phyloP scores from a whole-genome alignment of 805 yeast species.

The Saitoella complicata region DNA sequence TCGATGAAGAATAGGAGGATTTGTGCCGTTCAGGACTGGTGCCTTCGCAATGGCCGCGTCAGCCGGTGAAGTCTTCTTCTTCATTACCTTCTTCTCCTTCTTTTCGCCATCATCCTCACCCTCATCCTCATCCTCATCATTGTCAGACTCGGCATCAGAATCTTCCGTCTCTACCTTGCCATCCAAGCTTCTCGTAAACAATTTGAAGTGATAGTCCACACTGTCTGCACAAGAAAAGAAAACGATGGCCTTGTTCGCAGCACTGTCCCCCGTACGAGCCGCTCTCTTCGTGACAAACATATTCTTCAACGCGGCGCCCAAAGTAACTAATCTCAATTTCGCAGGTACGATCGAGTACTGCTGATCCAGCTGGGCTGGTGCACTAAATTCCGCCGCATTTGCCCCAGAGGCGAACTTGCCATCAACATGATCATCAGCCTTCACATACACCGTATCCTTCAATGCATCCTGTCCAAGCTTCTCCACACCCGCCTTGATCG shows the following conservation, averaged over 20 bases:
- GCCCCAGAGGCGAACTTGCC: neutral
- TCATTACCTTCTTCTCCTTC: slow-evolving; percentile 11
- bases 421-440: neutral
- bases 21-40: neutral
- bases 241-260: slow-evolving; percentile 33
- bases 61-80: slow-evolving; percentile 2
- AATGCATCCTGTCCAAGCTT: slow-evolving; percentile 67
- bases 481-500: slow-evolving; percentile 65
- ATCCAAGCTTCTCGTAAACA: slow-evolving; percentile 35
- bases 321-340: slow-evolving; percentile 68
- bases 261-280: slow-evolving; percentile 16
- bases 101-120: slow-evolving; percentile 19
- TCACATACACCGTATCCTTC: slow-evolving; percentile 44
- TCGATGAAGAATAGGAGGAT: slow-evolving; percentile 38
- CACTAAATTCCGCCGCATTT: slow-evolving; percentile 23
- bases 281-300: no score
- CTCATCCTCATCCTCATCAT: slow-evolving; percentile 21
- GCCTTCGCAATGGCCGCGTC: slow-evolving; percentile 20
- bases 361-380: slow-evolving; percentile 85
- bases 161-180: slow-evolving; percentile 23
- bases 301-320: slow-evolving; percentile 46
- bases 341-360: slow-evolving; percentile 78
- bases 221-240: slow-evolving; percentile 90
- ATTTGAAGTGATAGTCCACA: slow-evolving; percentile 81
- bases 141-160: slow-evolving; percentile 1